These are phyloP conservation scores for Xylaria digitata DNA, from an alignment of 2,329 filamentous ascomycete genomes.

Conservation along the genomic window DNA sequence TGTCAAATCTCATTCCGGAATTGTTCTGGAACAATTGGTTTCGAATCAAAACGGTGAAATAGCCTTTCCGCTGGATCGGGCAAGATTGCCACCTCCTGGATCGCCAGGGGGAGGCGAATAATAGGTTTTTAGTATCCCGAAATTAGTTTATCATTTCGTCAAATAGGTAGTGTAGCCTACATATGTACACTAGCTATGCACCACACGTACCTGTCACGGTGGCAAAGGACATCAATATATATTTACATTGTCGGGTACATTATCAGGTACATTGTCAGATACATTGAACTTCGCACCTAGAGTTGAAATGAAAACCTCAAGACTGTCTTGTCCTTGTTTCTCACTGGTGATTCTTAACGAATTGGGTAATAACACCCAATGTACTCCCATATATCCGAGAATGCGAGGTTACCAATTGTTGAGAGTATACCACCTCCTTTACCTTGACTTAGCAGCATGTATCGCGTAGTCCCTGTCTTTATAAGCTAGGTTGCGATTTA, in stretches of 20 bases:
- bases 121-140: constrained; percentile 17
- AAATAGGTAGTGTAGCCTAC: neutral
- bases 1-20: constrained; percentile 25
- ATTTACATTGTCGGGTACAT: too few relatives aligned
- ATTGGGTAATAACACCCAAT: neutral
- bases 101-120: constrained; percentile 48
- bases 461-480: neutral
- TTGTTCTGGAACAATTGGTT: constrained; percentile 34
- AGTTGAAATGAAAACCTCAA: neutral
- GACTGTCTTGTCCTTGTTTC: neutral
- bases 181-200: neutral
- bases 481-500: neutral
- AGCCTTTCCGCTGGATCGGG: constrained; percentile 4
- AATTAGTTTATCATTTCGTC: neutral
- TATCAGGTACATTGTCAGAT: too few relatives aligned
- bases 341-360: too few relatives aligned
- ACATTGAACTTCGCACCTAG: too few relatives aligned
- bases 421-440: too few relatives aligned
- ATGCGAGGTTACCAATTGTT: too few relatives aligned
- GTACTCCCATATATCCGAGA: too few relatives aligned
- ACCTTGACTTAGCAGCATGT: too few relatives aligned
- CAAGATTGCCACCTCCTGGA: constrained; percentile 47
- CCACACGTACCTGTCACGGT: neutral
- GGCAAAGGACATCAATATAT: neutral
- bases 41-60: constrained; percentile 32